These are phyloP conservation scores for Olyra latifolia DNA, from an alignment of 176 grass and related monocot species.

Conservation along the genomic window DNA sequence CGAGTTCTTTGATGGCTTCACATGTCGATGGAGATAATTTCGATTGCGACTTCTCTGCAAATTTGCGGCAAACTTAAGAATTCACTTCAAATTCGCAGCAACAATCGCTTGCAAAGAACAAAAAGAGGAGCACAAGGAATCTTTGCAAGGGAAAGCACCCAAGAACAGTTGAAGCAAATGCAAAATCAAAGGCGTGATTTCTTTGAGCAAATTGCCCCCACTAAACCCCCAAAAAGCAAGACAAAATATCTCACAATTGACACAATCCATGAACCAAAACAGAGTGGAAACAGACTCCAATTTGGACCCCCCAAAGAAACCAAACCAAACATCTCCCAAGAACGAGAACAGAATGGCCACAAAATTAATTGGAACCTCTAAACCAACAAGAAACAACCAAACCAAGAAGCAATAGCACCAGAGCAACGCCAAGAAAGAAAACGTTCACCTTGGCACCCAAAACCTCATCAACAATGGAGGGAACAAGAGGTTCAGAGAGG, in stretches of 20 bases:
- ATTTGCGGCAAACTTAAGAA: slow-evolving; percentile 1
- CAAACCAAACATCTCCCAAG: background rate
- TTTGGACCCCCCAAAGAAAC: background rate
- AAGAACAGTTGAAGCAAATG: slow-evolving; percentile 33
- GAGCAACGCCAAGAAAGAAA: background rate
- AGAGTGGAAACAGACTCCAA: background rate
- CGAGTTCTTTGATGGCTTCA: slow-evolving; percentile 24
- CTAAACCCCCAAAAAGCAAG: background rate
- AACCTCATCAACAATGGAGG: slow-evolving; percentile 26
- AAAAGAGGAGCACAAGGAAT: slow-evolving; percentile 31
- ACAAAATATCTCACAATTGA: background rate
- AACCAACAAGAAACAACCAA: background rate
- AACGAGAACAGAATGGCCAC: background rate
- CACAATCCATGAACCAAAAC: background rate
- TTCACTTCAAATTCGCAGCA: background rate
- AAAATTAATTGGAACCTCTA: background rate
- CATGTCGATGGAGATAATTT: slow-evolving; percentile 30
- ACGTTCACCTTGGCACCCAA: slow-evolving; percentile 25
- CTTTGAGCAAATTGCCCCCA: background rate
- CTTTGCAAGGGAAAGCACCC: slow-evolving; percentile 42
- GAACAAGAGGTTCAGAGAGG: background rate
- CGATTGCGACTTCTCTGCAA: slow-evolving; percentile 15
- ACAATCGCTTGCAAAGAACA: background rate
- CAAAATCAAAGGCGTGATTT: slow-evolving; percentile 13
- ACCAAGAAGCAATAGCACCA: background rate